Percentiles rank a stretch among this genome's conserved stretches.
Conservation (phyloP, 169 alveolate genomes). For the Plasmodium gaboni region DNA sequence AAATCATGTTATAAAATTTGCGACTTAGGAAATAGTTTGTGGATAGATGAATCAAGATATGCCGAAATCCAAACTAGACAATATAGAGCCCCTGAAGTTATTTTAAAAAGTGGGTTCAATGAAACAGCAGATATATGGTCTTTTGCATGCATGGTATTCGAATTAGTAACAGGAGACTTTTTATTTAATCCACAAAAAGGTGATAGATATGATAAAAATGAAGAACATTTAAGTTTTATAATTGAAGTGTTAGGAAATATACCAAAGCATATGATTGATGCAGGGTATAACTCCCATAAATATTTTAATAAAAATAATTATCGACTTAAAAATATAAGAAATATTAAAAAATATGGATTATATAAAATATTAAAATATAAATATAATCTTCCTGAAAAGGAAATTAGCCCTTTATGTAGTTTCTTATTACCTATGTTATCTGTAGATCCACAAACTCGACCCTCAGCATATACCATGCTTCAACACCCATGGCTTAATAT, state of each 20-base stretch:
- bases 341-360: constrained; percentile 85
- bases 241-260: constrained; percentile 94
- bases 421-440: constrained; percentile 91
- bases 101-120: constrained; percentile 95
- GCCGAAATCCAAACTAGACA: constrained; percentile 98
- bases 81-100: constrained; percentile 99
- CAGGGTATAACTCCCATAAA: constrained; percentile 86
- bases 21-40: constrained; percentile 99
- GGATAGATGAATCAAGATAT: constrained; percentile 97
- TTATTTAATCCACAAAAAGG: constrained; percentile 97
- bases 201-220: constrained; percentile 82
- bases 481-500: constrained; percentile 93
- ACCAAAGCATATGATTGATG: constrained; percentile 89
- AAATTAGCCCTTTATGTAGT: constrained; percentile 87
- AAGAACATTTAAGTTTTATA: constrained; percentile 84
- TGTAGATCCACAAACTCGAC: constrained; percentile 92
- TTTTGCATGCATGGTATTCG: constrained; percentile 98
- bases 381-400: constrained; percentile 88
- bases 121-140: constrained; percentile 98
- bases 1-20: constrained; percentile 93
- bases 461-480: constrained; percentile 92
- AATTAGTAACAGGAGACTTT: constrained; percentile 98
- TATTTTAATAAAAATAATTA: constrained; percentile 37
- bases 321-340: constrained; percentile 75
- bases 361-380: constrained; percentile 89